Evolutionary conservation across 163 green algal genomes (phyloP).

Genomic region (Scenedesmus sp.): DNA sequence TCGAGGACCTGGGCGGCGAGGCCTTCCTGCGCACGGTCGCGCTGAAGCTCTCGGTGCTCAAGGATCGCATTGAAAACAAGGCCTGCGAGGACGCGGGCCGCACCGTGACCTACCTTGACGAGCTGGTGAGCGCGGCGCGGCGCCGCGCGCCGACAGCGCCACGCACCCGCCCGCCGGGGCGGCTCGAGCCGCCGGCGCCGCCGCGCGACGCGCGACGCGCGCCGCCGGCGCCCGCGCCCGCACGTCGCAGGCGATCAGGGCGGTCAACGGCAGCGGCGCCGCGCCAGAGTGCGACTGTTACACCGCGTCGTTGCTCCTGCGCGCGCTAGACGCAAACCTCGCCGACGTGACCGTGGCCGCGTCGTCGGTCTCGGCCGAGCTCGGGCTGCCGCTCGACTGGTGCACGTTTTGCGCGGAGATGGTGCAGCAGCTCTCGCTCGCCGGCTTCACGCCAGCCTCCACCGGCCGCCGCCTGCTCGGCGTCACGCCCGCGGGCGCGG

Average conservation of each 20-base stretch:
- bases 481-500: too few species aligned
- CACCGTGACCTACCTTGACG: background rate
- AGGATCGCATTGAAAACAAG: background rate
- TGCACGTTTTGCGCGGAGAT: background rate
- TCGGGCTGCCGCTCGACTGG: background rate
- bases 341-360: too few species aligned
- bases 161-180: too few species aligned
- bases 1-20: background rate
- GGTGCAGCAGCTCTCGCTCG: background rate
- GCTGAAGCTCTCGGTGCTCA: background rate
- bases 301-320: background rate
- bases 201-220: too few species aligned
- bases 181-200: too few species aligned
- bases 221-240: background rate
- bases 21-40: background rate
- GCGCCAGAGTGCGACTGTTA: background rate
- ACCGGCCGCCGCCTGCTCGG: too few species aligned
- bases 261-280: background rate
- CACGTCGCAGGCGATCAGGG: background rate
- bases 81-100: background rate
- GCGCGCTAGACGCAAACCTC: background rate
- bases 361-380: background rate
- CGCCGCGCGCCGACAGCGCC: too few species aligned
- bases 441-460: too few species aligned
- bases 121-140: background rate